Conservation (phyloP, 139 green algal species). For the Microglena sp. region DNA sequence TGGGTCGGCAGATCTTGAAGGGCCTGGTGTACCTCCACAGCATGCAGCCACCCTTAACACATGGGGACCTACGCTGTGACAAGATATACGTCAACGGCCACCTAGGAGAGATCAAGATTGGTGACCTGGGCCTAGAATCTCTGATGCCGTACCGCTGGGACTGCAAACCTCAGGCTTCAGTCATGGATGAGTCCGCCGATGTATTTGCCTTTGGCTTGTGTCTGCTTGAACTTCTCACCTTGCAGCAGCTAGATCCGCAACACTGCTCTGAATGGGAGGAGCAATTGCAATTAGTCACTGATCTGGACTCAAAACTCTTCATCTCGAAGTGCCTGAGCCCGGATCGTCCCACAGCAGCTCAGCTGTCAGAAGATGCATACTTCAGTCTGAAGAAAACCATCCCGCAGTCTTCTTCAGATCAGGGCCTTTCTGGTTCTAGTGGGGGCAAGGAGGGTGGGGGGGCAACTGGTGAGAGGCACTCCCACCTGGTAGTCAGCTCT, state of each 20-base stretch:
- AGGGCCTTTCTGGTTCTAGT: too few species aligned
- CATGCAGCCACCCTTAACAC: conserved; percentile 80
- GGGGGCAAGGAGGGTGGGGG: too few species aligned
- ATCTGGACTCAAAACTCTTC: conserved; percentile 59
- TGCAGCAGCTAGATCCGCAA: conserved; percentile 55
- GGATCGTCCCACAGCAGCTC: conserved; percentile 49
- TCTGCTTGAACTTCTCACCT: conserved; percentile 90
- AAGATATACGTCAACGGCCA: conserved; percentile 90
- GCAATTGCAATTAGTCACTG: conserved; percentile 44
- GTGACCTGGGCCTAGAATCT: conserved; percentile 79
- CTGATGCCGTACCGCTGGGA: conserved; percentile 63
- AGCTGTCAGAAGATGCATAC: conserved; percentile 82
- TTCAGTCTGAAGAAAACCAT: conserved; percentile 27
- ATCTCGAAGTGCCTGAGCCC: conserved; percentile 70
- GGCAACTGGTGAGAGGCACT: too few species aligned
- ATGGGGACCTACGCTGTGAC: conserved; percentile 91
- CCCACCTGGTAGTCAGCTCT: too few species aligned
- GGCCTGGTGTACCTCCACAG: conserved; percentile 80
- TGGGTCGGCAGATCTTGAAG: conserved; percentile 70
- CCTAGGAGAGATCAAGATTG: conserved; percentile 88
- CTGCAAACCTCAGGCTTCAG: too few species aligned
- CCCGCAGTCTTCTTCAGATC: too few species aligned
- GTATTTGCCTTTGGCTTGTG: conserved; percentile 96
- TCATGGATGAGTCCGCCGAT: conserved; percentile 57
- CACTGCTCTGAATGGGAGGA: conserved; percentile 24